phyloP scores from a whole-genome alignment of 2,329 filamentous ascomycete genomes.

The Alternaria sp. region DNA sequence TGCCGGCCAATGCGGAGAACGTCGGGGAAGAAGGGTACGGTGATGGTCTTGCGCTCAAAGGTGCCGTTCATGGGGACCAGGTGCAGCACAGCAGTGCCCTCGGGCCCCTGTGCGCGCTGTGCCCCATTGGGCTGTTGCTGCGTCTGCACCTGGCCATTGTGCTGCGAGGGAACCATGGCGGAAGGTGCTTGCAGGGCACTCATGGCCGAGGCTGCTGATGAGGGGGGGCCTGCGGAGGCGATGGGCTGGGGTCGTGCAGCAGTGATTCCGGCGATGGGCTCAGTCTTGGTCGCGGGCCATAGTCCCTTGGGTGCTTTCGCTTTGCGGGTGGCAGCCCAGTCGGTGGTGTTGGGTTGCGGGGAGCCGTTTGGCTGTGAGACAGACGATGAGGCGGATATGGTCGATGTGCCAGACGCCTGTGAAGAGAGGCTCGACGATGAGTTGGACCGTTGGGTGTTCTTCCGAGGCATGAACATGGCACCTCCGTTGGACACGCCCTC shows the following conservation, averaged over 20 bases:
- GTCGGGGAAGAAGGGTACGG: conserved; percentile 92
- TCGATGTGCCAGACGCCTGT: conserved; percentile 69
- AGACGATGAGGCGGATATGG: conserved; percentile 63
- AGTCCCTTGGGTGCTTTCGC: conserved; percentile 62
- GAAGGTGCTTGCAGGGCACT: conserved; percentile 69
- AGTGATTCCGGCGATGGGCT: conserved; percentile 69
- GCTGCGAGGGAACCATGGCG: conserved; percentile 72
- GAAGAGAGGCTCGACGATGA: conserved; percentile 85
- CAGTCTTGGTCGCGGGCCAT: conserved; percentile 72
- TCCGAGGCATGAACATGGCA: conserved; percentile 87
- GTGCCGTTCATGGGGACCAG: conserved; percentile 92
- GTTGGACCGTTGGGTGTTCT: conserved; percentile 82
- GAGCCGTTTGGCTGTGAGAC: conserved; percentile 70
- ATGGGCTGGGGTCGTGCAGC: conserved; percentile 69
- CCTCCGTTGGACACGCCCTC: conserved; percentile 67
- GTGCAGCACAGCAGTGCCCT: conserved; percentile 80
- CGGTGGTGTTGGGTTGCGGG: conserved; percentile 46
- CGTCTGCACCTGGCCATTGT: conserved; percentile 67
- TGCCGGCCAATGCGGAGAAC: conserved; percentile 92
- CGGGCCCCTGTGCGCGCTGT: conserved; percentile 56
- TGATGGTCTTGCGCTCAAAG: conserved; percentile 96
- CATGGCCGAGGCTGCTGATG: conserved; percentile 68
- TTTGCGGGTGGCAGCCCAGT: conserved; percentile 58
- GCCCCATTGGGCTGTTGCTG: conserved; percentile 66
- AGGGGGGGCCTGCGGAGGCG: conserved; percentile 65